Percentiles rank a stretch among this genome's conserved stretches.
phyloP scores from a whole-genome alignment of 768 basidiomycete genomes.

The Cystobasidium ongulense region DNA sequence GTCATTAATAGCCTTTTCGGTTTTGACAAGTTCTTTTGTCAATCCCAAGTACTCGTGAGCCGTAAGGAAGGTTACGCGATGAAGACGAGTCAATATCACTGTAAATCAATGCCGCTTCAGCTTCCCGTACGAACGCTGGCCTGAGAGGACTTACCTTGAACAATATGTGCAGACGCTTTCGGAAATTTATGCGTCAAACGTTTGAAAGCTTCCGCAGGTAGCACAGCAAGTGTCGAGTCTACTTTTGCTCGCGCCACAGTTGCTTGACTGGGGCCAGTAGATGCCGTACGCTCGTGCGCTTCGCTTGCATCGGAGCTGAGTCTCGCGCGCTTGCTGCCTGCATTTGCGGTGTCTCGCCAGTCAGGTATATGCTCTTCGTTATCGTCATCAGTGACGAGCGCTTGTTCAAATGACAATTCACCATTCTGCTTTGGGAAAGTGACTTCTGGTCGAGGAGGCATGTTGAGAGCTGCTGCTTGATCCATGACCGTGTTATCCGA shows the following conservation, averaged over 20 bases:
- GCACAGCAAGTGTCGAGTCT: constrained; percentile 94
- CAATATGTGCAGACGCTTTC: constrained; percentile 67
- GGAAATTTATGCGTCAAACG: constrained; percentile 91
- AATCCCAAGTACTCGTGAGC: constrained; percentile 93
- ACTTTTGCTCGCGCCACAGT: constrained; percentile 86
- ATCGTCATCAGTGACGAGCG: constrained; percentile 10
- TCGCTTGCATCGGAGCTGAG: background rate
- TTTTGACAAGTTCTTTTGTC: constrained; percentile 86
- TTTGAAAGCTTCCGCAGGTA: constrained; percentile 93
- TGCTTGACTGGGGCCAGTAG: constrained; percentile 51
- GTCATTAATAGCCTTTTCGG: constrained; percentile 94
- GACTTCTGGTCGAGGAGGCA: background rate
- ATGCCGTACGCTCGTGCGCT: background rate
- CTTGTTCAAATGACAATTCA: background rate
- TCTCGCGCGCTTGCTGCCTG: background rate
- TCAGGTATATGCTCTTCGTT: background rate
- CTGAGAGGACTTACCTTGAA: constrained; percentile 35
- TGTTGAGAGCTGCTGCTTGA: background rate
- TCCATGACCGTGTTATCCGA: constrained; percentile 20
- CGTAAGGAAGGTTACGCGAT: constrained; percentile 92
- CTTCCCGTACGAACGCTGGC: too few species aligned
- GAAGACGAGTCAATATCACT: constrained; percentile 93
- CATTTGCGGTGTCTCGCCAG: background rate
- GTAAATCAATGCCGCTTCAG: constrained; percentile 17
- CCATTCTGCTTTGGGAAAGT: background rate